Conservation (phyloP, 148 eudicot species). For the Linanthus parryae region DNA sequence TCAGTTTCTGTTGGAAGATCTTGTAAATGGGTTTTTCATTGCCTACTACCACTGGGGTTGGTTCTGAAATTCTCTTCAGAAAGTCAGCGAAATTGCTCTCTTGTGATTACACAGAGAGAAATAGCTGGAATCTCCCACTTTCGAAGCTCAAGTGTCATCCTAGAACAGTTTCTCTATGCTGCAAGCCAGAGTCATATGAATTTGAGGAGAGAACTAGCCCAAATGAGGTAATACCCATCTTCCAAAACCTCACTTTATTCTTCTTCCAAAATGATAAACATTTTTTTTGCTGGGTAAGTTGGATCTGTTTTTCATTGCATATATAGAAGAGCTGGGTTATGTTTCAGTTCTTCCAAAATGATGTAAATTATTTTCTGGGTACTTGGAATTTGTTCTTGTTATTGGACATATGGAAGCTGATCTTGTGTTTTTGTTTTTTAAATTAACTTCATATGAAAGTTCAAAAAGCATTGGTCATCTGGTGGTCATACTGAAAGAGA, state of each 20-base stretch:
- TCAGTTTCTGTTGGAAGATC: constrained; percentile 2
- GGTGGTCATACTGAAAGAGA: no score
- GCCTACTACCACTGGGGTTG: constrained; percentile 16
- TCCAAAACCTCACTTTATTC: neutral
- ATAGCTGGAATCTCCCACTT: constrained; percentile 8
- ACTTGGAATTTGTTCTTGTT: neutral
- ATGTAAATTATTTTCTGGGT: neutral
- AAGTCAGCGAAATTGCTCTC: constrained; percentile 8
- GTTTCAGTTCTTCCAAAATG: neutral
- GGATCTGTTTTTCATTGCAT: neutral
- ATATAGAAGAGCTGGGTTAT: neutral
- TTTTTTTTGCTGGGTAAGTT: neutral
- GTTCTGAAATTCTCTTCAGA: constrained; percentile 6
- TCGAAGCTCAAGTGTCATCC: constrained; percentile 12
- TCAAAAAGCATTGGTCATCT: no score
- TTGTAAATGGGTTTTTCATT: constrained; percentile 22
- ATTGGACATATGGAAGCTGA: neutral
- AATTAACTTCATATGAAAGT: no score
- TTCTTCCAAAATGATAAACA: neutral
- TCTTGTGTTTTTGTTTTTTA: no score
- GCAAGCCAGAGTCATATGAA: constrained; percentile 25
- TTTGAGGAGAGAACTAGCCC: constrained; percentile 78
- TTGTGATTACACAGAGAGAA: constrained; percentile 1
- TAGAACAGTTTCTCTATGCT: constrained; percentile 12
- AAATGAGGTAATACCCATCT: constrained; percentile 47